Evolutionary conservation across 1,284 basidiomycete genomes (phyloP), one percentile per base, ranked within the genome.

Genomic region (Leccinum pseudoinsigne): DNA sequence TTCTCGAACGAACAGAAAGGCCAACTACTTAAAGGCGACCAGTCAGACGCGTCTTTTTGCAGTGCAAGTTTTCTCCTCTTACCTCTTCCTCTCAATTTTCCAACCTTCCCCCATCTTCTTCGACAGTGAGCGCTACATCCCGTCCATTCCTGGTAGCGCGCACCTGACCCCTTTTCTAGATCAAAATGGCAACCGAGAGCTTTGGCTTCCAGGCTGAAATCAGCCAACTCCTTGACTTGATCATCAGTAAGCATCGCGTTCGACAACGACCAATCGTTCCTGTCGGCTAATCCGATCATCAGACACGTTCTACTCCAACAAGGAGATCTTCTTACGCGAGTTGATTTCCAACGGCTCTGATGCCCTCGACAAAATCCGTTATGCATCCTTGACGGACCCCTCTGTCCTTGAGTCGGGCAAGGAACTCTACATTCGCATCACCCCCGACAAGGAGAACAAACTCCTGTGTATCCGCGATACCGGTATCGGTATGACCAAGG

Each of bases 401-500:
- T 85, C 91, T 34, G 90, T 82, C 66, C 93, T 98, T 75, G 95
- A 97, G 64, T 76, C 87, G 28, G 90, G 87, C 77, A 95, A 93
- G 85, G 94, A 96, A 26, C 91, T 97, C 66, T 92, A 81, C 85
- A 95, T 98, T 78, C 90, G 93, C 65, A 94, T 98, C 83, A 87
- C 83, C 68, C 95, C 95, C 68, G 91, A 98, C 87, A 95, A 95
- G 85, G 95, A 97, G 82, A 92, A 93, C 85, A 97, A 97, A 78
- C 80, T 90, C 65, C 88, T 99, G 65, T 84, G 86, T 77, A 90
- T 99, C 79, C 93, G 95, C 67, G 97, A 99, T 80, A 93, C 95
- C 66, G 97, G 97, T 90, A 85, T 99, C 70, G 97, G 97, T 79
- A 97, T 97, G 95, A 98, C 95, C 84, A 98, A 98, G 86, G 94